Evolutionary conservation across 208 protist genomes (phyloP).

Genomic region (Crithidia fasciculata): DNA sequence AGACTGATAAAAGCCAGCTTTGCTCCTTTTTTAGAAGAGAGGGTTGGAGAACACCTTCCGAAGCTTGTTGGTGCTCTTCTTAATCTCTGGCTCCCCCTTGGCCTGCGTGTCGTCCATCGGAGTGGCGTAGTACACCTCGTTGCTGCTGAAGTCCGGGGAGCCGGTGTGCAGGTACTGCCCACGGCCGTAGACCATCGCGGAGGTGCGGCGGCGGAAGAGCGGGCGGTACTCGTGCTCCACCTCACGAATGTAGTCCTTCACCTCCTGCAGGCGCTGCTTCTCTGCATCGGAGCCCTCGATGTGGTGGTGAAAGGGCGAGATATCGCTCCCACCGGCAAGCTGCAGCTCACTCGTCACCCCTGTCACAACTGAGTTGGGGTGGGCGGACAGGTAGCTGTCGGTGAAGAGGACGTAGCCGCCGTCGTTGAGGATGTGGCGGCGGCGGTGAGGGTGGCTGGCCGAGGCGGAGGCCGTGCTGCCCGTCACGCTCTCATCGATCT

Average conservation of each 20-base stretch:
- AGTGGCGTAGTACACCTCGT: conserved; percentile 3
- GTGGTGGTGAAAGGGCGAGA: background rate
- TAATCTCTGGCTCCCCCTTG: background rate
- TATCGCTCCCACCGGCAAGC: background rate
- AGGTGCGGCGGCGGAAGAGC: conserved; percentile 31
- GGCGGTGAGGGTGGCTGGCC: background rate
- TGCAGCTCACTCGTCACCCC: conserved; percentile 27
- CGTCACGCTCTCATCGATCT: background rate
- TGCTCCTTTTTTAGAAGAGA: background rate
- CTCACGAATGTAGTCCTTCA: conserved; percentile 32
- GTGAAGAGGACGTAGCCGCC: conserved; percentile 41
- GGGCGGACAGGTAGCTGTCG: conserved; percentile 28
- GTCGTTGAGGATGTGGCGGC: conserved; percentile 20
- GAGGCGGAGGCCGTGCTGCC: background rate
- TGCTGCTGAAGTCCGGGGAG: background rate
- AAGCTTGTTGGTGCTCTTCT: background rate
- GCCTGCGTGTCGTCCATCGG: background rate
- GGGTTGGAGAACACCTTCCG: conserved; percentile 2
- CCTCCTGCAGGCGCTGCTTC: conserved; percentile 28
- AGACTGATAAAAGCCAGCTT: background rate
- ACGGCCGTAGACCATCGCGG: conserved; percentile 25
- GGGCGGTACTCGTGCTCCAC: conserved; percentile 30
- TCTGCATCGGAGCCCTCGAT: conserved; percentile 21
- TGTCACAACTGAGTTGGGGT: conserved; percentile 26
- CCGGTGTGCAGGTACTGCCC: conserved; percentile 22